Base-by-base conservation (phyloP, 2,329 filamentous ascomycete species). In the Ceratocystis colombiana region DNA sequence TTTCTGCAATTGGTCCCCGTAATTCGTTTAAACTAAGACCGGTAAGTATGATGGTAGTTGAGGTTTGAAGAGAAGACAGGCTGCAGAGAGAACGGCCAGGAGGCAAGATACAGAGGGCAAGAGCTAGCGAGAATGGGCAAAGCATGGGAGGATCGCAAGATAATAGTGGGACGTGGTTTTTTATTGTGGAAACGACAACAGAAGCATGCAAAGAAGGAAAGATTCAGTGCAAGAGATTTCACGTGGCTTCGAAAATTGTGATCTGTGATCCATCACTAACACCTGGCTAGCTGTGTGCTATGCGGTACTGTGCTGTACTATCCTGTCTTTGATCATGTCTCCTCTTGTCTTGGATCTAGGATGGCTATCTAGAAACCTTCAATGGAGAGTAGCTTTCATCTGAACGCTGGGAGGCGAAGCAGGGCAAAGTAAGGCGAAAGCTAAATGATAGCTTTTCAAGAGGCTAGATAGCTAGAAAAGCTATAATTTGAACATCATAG, bases 311-410 rank as follows among this genome's bases (percentile, higher is more conserved):
- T 12, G 10, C 7, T 10, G 20, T 22, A 12, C 20, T 25, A 10
- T 50, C 48, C 8, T 50, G 48, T 50, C 48, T 50, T 50, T 20
- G 48, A 50, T 50, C 20, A 50, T 50, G 20, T 25, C 48, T 50
- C 10, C 20, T 50, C 6, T 50, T 20, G 48, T 50, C 48, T 50
- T 50, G 48, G 48, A 50, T 50, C 48, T 12, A 50, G 1, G 37
- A 41, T 41, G 37, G 20, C 5, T 20, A 10, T 10, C 48, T 12
- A 50, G 48, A 10, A 22, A 20, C n/a, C 48, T 50, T 50, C 22
- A 20, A 20, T 50, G 37, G 37, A 50, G n/a, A 20, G 22, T 20
- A 10, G 6, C 20, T 50, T 50, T 50, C 48, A 25, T 50, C 48
- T 50, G 48, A 50, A 50, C 48, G 48, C 48, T 50, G 48, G 17